Base-by-base conservation (phyloP, 2,329 filamentous ascomycete species). In the Anthostomella pinea region DNA sequence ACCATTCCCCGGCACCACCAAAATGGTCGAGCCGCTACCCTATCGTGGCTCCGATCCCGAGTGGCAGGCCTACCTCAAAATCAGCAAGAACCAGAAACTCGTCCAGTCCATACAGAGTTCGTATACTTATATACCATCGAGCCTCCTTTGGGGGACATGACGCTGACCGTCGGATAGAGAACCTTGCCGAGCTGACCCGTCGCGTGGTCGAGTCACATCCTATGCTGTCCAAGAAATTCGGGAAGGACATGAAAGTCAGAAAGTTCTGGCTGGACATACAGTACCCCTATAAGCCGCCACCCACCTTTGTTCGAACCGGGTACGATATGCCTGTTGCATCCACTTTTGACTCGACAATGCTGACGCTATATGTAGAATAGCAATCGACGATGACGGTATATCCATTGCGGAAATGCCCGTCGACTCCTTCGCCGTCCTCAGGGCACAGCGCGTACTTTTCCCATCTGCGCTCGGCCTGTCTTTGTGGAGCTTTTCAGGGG, bases 1-100 rank as follows among this genome's bases (percentile, higher is more conserved):
- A 6, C 77, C 81, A 0, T 73, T 85, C 34, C 78, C 79, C 3
- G 77, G 78, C 27, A 79, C 75, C 3, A 75, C 69, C 1, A 68
- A 67, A 32, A 48, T 65, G 39, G 59, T 78, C 13, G 61, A 67
- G 11, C 67, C 70, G 19, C 54, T 60, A 19, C 73, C 72, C 3
- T 83, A 81, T 53, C 67, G 65, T 41, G 70, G 70, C 33, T 65
- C 63, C 17, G 79, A 83, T 47, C 79, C 80, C 3, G 82, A 85
- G 57, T 85, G 77, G 78, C 64, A 69, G 43, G 66, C 69, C 31
- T 85, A 81, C 45, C 53, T 79, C 11, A 72, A 71, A 37, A 63
- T 84, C n/a, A 76, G 70, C 43, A 70, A 70, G 44, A 71, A 84
- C 42, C 57, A 53, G 10, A 58, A 70, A 27, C 62, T 72, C 8